These are phyloP conservation scores for Scytalidium lignicola DNA, from an alignment of 2,329 filamentous ascomycete genomes.

Conservation along the genomic window DNA sequence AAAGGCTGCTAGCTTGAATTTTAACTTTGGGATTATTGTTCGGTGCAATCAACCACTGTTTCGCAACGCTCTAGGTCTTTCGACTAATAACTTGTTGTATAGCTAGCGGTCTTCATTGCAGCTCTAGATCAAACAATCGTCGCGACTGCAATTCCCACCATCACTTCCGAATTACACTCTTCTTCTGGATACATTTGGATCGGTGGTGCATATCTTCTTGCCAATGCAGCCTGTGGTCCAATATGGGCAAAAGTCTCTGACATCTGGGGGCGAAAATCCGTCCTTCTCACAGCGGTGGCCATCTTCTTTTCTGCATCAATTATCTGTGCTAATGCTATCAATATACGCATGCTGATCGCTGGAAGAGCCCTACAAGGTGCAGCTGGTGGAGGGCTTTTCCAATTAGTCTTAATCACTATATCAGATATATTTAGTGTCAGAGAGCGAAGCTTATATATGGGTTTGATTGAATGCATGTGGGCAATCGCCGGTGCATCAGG, in stretches of 20 bases:
- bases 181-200: conserved; percentile 47
- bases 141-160: conserved; percentile 32
- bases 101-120: conserved; percentile 14
- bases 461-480: conserved; percentile 55
- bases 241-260: conserved; percentile 56
- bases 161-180: conserved; percentile 33
- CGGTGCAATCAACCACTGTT: too few species aligned
- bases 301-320: conserved; percentile 59
- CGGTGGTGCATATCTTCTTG: conserved; percentile 38
- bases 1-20: too few species aligned
- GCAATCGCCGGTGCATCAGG: conserved; percentile 55
- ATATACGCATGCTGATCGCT: conserved; percentile 57
- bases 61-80: too few species aligned
- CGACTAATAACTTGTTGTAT: not conserved
- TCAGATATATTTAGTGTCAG: conserved; percentile 57
- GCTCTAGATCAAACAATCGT: conserved; percentile 32
- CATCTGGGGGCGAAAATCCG: conserved; percentile 61
- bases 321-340: conserved; percentile 51
- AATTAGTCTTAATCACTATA: conserved; percentile 60
- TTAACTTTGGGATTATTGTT: too few species aligned
- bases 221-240: conserved; percentile 50
- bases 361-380: conserved; percentile 59
- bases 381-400: conserved; percentile 58
- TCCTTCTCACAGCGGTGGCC: conserved; percentile 56
- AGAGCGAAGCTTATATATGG: conserved; percentile 55